Evolutionary conservation across 2,329 filamentous ascomycete genomes (phyloP).

Genomic region (Penicillium brevicompactum): DNA sequence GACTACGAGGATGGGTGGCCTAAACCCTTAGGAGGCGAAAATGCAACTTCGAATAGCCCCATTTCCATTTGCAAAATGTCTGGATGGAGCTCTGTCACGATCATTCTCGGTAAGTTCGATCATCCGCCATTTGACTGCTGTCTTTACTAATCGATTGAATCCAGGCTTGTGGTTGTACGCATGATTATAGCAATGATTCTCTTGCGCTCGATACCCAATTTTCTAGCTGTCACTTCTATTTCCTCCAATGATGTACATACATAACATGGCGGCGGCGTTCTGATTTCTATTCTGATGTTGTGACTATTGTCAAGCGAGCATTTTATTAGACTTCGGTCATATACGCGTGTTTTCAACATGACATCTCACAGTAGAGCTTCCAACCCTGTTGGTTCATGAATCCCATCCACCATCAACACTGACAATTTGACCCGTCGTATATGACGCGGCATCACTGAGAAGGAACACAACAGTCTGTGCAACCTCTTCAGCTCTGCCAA

Average conservation of each 20-base stretch:
- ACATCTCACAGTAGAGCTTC: background rate
- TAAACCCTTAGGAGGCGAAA: constrained; percentile 16
- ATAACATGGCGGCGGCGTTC: constrained; percentile 10
- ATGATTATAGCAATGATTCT: constrained; percentile 1
- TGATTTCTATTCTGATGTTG: background rate
- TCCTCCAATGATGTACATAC: constrained; percentile 7
- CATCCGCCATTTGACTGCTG: background rate
- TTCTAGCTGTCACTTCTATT: background rate
- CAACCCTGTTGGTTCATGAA: constrained; percentile 9
- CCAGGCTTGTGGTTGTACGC: constrained; percentile 20
- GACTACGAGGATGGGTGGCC: constrained; percentile 43
- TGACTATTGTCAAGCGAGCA: background rate
- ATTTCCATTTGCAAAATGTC: background rate
- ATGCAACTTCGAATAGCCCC: background rate
- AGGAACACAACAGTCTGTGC: constrained; percentile 53
- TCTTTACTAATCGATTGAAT: background rate
- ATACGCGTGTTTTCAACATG: background rate
- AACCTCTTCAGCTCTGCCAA: constrained; percentile 37
- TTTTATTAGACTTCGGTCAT: background rate
- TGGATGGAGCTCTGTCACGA: constrained; percentile 9
- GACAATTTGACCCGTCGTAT: constrained; percentile 50
- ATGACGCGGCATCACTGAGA: constrained; percentile 49
- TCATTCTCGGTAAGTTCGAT: constrained; percentile 12
- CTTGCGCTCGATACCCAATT: background rate
- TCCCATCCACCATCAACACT: constrained; percentile 53